Evolutionary conservation across 129 eudicot genomes (phyloP), one percentile per base, ranked within the genome.

Genomic region (Erigeron canadensis): DNA sequence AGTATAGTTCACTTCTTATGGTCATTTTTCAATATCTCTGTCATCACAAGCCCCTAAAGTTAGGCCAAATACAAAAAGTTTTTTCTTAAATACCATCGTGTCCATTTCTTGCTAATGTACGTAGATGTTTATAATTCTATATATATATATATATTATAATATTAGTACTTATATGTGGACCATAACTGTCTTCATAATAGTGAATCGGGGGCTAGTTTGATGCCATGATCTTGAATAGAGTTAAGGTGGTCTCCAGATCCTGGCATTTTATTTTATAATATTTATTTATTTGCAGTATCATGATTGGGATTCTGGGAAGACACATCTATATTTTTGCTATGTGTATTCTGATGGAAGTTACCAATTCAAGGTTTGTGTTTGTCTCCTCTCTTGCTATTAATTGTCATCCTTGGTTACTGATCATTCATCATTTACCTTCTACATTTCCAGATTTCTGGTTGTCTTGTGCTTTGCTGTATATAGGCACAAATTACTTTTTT

Each of bases 251-350:
- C 61, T 54, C 51, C 51, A 46, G 13, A 9, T 50, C 39, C 38
- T 3, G 53, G 11, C 23, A n/a, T 15, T 2, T 63, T 45, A 47
- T 40, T 12, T n/a, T 40, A 19, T 19, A 6, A 16, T 56, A 53
- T 76, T 6, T 8, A 21, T 67, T 75, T 1, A 23, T 80, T 55
- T 68, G 72, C 84, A 86, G 91, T 56, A 67, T 77, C 78, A 74
- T 65, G 77, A 86, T 40, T 86, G 87, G 91, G 82, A 86, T 70
- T 67, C 67, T 2, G 81, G 85, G 42, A 79, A 78, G 68, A 80
- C 83, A 16, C 72, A 77, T 65, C 63, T 65, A 6, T 86, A 84
- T 66, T 47, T 67, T 48, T 87, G 93, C 53, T 55, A 81, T 28
- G 83, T 84, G 67, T 17, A n/a, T 71, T 57, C 63, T 19, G 85